Percentiles rank a stretch among this genome's conserved stretches.
Conservation (phyloP, 345 rosid species). For the Excoecaria cochinchinensis region DNA sequence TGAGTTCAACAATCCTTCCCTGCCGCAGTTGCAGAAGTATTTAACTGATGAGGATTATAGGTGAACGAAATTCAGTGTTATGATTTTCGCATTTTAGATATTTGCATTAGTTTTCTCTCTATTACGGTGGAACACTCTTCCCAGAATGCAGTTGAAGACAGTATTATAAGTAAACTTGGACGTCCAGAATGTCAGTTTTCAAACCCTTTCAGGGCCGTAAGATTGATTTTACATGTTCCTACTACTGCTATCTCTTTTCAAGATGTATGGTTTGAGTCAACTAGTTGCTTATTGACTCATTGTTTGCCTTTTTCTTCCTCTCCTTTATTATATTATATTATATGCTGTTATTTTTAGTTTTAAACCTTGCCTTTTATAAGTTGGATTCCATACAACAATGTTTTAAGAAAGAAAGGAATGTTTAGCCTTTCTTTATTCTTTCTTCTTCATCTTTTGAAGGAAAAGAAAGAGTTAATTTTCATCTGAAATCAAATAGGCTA, state of each 20-base stretch:
- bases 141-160: neutral
- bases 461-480: neutral
- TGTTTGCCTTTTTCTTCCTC: neutral
- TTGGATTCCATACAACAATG: neutral
- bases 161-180: neutral
- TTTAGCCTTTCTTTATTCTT: neutral
- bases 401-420: neutral
- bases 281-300: neutral
- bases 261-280: neutral
- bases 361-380: neutral
- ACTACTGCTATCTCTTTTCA: neutral
- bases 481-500: neutral
- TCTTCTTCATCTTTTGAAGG: neutral
- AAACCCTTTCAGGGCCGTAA: neutral
- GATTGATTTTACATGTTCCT: neutral
- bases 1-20: conserved; percentile 72
- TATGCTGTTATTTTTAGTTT: neutral
- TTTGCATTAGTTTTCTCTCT: neutral
- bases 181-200: neutral
- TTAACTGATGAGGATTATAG: conserved; percentile 83
- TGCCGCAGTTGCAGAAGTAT: conserved; percentile 67
- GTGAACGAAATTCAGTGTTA: conserved; percentile 26
- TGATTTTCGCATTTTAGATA: neutral
- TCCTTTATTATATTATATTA: neutral
- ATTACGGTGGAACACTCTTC: neutral